Base-by-base conservation (phyloP, 1,284 basidiomycete genomes). In the Ganoderma leucocontextum region DNA sequence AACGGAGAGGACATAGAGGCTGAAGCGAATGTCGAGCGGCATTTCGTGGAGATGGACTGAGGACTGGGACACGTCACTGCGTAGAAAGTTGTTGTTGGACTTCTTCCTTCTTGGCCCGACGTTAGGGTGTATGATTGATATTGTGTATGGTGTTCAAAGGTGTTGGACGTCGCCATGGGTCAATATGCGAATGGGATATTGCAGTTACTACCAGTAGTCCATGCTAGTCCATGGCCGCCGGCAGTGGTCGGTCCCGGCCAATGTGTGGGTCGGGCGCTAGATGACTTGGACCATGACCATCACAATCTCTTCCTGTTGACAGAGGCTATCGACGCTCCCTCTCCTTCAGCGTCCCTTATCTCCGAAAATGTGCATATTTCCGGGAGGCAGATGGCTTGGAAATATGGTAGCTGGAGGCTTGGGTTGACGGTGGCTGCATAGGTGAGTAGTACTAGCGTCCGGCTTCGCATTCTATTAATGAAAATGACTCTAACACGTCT, bases 1-100 rank as follows among this genome's bases (percentile, higher is more conserved):
- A 79, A 78, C 22, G 81, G 80, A 38, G 78, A 82, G 15, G 79
- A 78, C 29, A 72, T 63, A 3, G 74, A 70, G n/a, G 74, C 64
- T 1, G 74, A 70, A 19, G 71, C 71, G 29, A 72, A 72, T 36
- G 75, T 76, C 1, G 77, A 72, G n/a, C 59, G 39, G 8, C 17
- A 22, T 19, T 62, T 62, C n/a, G 10, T 33, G 29, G 60, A 62
- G 60, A 36, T 29, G 33, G 60, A 62, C 9, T 62, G 25, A 33
- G 5, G 22, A 25, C 25, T 4, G 22, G 22, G 47, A 15, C 25
- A 10, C 12, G n/a, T n/a, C n/a, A n/a, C n/a, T n/a, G 47, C 19
- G 12, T 12, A n/a, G 25, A 49, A 17, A 44, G 4, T 44, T 19
- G 47, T 44, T n/a, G 0, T 7, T 44, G 42, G 42, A 44, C 22